These are phyloP conservation scores for Termitomyces sp. DNA, from an alignment of 1,284 basidiomycete species.

Conservation along the genomic window DNA sequence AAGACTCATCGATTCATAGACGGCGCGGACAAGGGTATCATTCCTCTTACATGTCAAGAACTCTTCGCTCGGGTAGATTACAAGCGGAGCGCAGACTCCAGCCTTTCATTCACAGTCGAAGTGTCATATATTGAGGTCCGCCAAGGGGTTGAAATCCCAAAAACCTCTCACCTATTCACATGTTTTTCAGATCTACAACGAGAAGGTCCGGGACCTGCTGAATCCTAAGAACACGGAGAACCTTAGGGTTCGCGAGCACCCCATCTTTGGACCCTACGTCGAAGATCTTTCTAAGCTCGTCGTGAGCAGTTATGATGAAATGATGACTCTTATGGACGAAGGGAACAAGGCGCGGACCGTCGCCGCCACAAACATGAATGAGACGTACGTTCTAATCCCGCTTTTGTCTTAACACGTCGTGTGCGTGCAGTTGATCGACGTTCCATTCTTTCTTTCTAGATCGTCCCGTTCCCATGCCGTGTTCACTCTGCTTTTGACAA, in stretches of 20 bases:
- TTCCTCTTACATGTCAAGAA: conserved; percentile 91
- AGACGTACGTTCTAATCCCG: conserved; percentile 59
- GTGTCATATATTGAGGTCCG: conserved; percentile 91
- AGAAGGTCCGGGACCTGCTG: conserved; percentile 95
- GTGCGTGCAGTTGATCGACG: conserved; percentile 9
- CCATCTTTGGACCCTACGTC: conserved; percentile 91
- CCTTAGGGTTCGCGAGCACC: conserved; percentile 94
- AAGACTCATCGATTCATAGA: conserved; percentile 42
- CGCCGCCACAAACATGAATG: conserved; percentile 99
- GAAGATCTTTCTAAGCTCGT: conserved; percentile 94
- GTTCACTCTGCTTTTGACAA: conserved; percentile 90
- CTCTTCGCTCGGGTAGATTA: conserved; percentile 81
- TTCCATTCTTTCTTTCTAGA: conserved; percentile 29
- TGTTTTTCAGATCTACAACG: conserved; percentile 82
- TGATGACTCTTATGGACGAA: conserved; percentile 99
- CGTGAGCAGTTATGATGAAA: conserved; percentile 88
- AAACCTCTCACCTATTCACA: conserved; percentile 3
- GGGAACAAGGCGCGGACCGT: conserved; percentile 98
- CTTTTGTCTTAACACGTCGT: conserved; percentile 1
- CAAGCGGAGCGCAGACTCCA: conserved; percentile 62
- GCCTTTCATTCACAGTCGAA: conserved; percentile 84
- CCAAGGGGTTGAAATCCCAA: conserved; percentile 3
- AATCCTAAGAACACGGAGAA: conserved; percentile 98
- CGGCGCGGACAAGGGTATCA: conserved; percentile 95
- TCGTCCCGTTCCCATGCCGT: conserved; percentile 98